These are phyloP conservation scores for Dryadomyces sulphureus DNA, from an alignment of 2,329 filamentous ascomycete species.

Conservation along the genomic window DNA sequence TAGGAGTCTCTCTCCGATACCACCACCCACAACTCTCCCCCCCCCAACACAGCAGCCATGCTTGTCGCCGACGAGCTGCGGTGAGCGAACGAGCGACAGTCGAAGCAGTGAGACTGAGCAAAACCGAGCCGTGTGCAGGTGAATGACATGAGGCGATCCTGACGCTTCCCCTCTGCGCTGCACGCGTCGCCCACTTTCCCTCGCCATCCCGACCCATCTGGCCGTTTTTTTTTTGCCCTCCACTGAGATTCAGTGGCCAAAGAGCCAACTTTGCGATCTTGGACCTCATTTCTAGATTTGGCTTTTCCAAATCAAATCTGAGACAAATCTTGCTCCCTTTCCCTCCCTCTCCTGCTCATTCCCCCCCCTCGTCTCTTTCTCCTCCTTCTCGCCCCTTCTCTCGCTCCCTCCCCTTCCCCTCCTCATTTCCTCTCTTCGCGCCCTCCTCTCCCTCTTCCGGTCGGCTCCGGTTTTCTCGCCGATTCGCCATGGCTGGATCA, in stretches of 20 bases:
- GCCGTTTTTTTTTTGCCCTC: background rate
- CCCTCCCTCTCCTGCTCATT: background rate
- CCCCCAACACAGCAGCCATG: background rate
- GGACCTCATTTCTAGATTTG: background rate
- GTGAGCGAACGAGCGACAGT: background rate
- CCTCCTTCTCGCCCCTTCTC: background rate
- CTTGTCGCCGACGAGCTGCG: background rate
- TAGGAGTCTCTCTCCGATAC: background rate
- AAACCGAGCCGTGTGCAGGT: background rate
- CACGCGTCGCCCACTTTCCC: too few species aligned
- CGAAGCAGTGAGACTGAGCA: background rate
- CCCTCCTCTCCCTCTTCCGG: background rate
- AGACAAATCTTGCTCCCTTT: too few species aligned
- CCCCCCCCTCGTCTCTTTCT: background rate
- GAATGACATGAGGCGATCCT: background rate
- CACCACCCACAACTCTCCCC: background rate
- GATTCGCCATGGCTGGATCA: background rate
- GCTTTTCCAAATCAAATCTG: too few species aligned
- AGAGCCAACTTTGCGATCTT: background rate
- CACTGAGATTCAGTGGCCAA: background rate
- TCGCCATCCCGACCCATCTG: too few species aligned
- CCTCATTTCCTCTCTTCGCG: background rate
- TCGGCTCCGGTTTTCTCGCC: background rate
- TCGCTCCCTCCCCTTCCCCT: background rate
- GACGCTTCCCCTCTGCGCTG: background rate